Percentiles rank a stretch among this genome's conserved stretches.
These are phyloP conservation scores for Elsinoe ampelina DNA, from an alignment of 2,329 filamentous ascomycete species.

Conservation along the genomic window DNA sequence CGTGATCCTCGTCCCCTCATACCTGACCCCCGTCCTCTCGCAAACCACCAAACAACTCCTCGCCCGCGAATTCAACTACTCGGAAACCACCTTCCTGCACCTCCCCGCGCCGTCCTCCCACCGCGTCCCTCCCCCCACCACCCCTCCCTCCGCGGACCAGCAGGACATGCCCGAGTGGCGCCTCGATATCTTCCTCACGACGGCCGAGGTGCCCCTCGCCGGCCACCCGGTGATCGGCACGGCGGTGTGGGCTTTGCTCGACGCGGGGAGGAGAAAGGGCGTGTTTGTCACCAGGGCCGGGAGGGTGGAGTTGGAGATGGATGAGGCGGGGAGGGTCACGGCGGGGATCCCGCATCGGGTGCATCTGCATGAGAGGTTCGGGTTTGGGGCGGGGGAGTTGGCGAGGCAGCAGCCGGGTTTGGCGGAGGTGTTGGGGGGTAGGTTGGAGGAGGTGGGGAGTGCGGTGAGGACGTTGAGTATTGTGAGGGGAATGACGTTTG, in stretches of 20 bases:
- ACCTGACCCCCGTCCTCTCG: constrained; percentile 23
- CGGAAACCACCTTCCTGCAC: constrained; percentile 49
- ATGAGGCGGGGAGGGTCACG: constrained; percentile 38
- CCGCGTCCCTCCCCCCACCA: neutral
- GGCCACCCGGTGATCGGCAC: constrained; percentile 51
- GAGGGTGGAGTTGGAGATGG: constrained; percentile 32
- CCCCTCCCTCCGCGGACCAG: constrained; percentile 14
- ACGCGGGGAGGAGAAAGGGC: constrained; percentile 23
- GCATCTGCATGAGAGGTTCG: constrained; percentile 44
- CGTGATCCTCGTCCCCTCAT: constrained; percentile 41
- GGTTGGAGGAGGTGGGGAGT: constrained; percentile 7
- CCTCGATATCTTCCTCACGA: constrained; percentile 47
- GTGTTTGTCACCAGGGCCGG: constrained; percentile 39
- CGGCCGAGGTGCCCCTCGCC: constrained; percentile 46
- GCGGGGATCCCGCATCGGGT: constrained; percentile 60
- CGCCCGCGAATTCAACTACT: constrained; percentile 49
- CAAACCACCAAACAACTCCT: constrained; percentile 46
- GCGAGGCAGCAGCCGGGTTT: constrained; percentile 31
- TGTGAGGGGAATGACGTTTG: constrained; percentile 65
- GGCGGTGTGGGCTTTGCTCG: constrained; percentile 38
- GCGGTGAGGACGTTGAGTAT: constrained; percentile 37
- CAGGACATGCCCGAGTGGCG: constrained; percentile 28
- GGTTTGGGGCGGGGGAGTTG: constrained; percentile 25
- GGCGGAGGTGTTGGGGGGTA: constrained; percentile 2
- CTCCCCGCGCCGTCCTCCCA: constrained; percentile 16